Conservation (phyloP, 2,329 filamentous ascomycete genomes). For the Aspergillus aculeatus region DNA sequence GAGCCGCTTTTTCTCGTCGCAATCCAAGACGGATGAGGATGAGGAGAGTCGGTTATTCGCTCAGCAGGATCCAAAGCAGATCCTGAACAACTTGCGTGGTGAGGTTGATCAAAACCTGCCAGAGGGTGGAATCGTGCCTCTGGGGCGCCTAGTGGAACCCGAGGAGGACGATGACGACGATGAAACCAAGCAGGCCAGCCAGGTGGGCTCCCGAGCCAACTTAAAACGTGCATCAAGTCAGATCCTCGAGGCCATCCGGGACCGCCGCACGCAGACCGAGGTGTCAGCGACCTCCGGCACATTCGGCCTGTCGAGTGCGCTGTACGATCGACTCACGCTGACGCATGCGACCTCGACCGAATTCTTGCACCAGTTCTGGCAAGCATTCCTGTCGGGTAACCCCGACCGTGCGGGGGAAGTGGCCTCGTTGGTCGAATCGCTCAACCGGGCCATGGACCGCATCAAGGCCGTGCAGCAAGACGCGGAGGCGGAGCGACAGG, state of each 20-base stretch:
- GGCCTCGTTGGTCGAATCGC: slow-evolving; percentile 75
- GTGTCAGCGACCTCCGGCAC: slow-evolving; percentile 39
- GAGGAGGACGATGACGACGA: slow-evolving; percentile 59
- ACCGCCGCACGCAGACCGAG: slow-evolving; percentile 52
- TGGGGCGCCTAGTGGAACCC: slow-evolving; percentile 60
- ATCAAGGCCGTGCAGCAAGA: slow-evolving; percentile 77
- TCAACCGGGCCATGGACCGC: slow-evolving; percentile 72
- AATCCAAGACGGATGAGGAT: slow-evolving; percentile 40
- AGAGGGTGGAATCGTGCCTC: slow-evolving; percentile 63
- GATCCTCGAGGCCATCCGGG: slow-evolving; percentile 58
- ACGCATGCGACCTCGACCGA: slow-evolving; percentile 93
- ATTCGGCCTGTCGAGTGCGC: slow-evolving; percentile 48
- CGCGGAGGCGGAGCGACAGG: slow-evolving; percentile 71
- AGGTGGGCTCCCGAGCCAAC: slow-evolving; percentile 69
- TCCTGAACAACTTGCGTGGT: slow-evolving; percentile 63
- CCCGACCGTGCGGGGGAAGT: slow-evolving; percentile 76
- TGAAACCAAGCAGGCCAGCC: slow-evolving; percentile 46
- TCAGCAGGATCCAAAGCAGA: slow-evolving; percentile 66
- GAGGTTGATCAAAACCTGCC: slow-evolving; percentile 54
- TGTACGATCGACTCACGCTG: slow-evolving; percentile 64
- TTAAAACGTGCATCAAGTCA: slow-evolving; percentile 56
- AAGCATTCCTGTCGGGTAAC: slow-evolving; percentile 84
- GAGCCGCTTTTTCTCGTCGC: slow-evolving; percentile 73
- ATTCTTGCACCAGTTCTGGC: slow-evolving; percentile 98
- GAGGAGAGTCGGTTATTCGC: slow-evolving; percentile 59